Percentiles rank a stretch among this genome's conserved stretches.
These are phyloP conservation scores for Skeletonema marinoi DNA, from an alignment of 108 stramenopile genomes.

Conservation along the genomic window DNA sequence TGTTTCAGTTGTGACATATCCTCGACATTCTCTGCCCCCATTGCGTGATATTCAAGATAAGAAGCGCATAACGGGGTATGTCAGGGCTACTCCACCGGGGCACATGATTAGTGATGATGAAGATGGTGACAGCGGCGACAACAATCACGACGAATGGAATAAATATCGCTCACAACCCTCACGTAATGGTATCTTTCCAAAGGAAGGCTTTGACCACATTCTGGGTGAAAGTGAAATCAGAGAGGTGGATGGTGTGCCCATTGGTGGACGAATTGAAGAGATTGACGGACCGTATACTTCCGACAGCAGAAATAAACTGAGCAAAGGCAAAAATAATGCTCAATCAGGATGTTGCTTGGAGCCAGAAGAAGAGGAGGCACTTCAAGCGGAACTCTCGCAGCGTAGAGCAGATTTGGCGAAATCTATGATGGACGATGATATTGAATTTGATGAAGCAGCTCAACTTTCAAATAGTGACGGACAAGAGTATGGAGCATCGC, in stretches of 20 bases:
- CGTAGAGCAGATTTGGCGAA: constrained; percentile 21
- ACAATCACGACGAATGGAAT: constrained; percentile 7
- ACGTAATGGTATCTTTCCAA: constrained; percentile 36
- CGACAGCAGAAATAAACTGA: constrained; percentile 9
- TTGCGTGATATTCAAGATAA: neutral
- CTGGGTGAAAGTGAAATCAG: constrained; percentile 65
- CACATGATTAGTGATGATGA: constrained; percentile 11
- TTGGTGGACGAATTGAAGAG: constrained; percentile 21
- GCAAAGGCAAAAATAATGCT: neutral
- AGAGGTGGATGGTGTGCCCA: constrained; percentile 42
- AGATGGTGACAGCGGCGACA: neutral
- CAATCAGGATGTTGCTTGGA: constrained; percentile 14
- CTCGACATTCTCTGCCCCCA: constrained; percentile 15
- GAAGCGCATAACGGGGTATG: constrained; percentile 17
- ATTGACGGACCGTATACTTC: constrained; percentile 29
- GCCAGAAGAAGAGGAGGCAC: constrained; percentile 52
- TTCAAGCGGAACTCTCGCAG: constrained; percentile 43
- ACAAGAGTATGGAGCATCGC: constrained; percentile 73
- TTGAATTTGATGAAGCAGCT: neutral
- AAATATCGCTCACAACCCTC: constrained; percentile 23
- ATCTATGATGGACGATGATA: neutral
- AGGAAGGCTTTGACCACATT: constrained; percentile 77
- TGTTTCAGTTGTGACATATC: constrained; percentile 18
- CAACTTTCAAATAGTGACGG: constrained; percentile 16
- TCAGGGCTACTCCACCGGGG: constrained; percentile 43